A percentile compares a stretch with the other conserved stretches of the same genome.
These are phyloP conservation scores for Penicillium riverlandense DNA, from an alignment of 495 filamentous ascomycete species.

Conservation along the genomic window DNA sequence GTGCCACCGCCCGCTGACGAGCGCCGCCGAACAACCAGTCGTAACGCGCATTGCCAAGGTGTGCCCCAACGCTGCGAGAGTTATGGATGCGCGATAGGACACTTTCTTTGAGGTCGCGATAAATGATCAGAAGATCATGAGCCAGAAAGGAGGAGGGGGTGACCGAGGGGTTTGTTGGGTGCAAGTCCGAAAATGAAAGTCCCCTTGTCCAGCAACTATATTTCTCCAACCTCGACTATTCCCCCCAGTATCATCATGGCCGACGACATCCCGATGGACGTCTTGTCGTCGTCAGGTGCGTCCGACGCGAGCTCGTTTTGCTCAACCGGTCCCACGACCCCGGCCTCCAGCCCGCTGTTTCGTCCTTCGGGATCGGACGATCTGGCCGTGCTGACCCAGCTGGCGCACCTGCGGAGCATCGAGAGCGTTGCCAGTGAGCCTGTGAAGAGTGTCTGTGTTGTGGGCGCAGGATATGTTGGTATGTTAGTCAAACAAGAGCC, in stretches of 20 bases:
- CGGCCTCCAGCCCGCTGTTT: constrained; percentile 44
- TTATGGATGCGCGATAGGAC: background rate
- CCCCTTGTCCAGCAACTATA: background rate
- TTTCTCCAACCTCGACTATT: background rate
- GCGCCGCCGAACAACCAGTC: constrained; percentile 11
- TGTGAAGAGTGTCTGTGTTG: constrained; percentile 53
- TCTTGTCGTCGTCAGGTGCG: constrained; percentile 15
- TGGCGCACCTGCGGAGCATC: constrained; percentile 5
- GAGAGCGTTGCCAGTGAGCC: constrained; percentile 8
- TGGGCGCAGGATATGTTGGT: constrained; percentile 62
- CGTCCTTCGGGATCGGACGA: constrained; percentile 23
- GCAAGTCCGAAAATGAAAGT: too few species aligned
- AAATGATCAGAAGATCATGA: background rate
- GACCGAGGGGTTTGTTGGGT: background rate
- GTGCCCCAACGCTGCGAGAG: constrained; percentile 4
- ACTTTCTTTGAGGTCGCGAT: background rate
- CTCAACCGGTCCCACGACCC: constrained; percentile 47
- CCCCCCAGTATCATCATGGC: constrained; percentile 1
- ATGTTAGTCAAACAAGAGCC: constrained; percentile 7
- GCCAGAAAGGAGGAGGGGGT: background rate
- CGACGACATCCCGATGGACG: constrained; percentile 16
- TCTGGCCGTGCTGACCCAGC: constrained; percentile 13
- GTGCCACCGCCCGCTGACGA: constrained; percentile 6
- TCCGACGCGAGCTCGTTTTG: constrained; percentile 17
- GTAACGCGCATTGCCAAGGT: constrained; percentile 4